Conservation (phyloP, 2,329 filamentous ascomycete species). For the Esteya vermicola region DNA sequence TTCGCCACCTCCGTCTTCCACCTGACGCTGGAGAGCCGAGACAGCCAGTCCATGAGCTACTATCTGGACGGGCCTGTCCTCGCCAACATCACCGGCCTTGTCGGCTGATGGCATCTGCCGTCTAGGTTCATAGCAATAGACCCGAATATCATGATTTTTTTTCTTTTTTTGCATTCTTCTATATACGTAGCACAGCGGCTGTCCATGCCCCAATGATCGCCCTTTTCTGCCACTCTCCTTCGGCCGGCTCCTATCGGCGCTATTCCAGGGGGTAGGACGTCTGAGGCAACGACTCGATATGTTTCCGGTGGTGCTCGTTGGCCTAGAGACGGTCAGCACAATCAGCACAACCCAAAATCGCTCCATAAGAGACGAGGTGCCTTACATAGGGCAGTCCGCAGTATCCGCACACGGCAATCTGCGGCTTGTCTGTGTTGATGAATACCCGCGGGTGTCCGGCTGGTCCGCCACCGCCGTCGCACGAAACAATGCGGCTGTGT, state of each 20-base stretch:
- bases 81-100: constrained; percentile 7
- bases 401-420: constrained; percentile 79
- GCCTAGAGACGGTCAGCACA: constrained; percentile 41
- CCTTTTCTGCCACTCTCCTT: neutral
- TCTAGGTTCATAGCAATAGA: no score
- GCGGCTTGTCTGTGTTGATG: constrained; percentile 95
- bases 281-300: constrained; percentile 67
- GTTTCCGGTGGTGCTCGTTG: constrained; percentile 73
- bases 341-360: neutral
- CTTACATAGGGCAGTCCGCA: constrained; percentile 88
- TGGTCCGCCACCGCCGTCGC: constrained; percentile 84
- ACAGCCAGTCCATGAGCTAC: constrained; percentile 3
- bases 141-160: no score
- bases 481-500: constrained; percentile 66
- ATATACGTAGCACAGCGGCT: neutral
- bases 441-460: constrained; percentile 85
- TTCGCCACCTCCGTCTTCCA: constrained; percentile 5
- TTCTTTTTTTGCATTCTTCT: neutral
- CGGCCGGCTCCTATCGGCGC: no score
- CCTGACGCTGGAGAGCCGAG: neutral
- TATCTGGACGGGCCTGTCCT: neutral
- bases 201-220: neutral
- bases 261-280: constrained; percentile 64
- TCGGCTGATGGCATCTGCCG: no score
- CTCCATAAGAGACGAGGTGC: constrained; percentile 5